Percentiles rank a stretch among this genome's conserved stretches.
Conservation (phyloP, 1,139 yeast species). For the Candida sp. region DNA sequence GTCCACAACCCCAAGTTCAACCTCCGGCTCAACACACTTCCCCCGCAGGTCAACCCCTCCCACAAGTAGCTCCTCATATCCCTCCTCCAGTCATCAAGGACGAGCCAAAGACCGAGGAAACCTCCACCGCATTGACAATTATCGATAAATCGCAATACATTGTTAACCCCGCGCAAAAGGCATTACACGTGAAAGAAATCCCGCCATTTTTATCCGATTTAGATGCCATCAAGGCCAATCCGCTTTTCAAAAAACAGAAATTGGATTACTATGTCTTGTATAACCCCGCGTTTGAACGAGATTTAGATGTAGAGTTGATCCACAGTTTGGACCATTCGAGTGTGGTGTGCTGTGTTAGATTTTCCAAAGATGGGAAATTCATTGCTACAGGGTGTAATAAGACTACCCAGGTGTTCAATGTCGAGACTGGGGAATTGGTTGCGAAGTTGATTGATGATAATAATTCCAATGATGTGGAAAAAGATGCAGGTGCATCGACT, state of each 20-base stretch:
- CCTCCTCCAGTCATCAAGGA: constrained; percentile 7
- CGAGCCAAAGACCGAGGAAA: constrained; percentile 18
- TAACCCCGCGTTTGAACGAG: constrained; percentile 73
- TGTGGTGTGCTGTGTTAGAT: constrained; percentile 95
- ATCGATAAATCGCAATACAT: constrained; percentile 42
- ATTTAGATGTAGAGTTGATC: constrained; percentile 81
- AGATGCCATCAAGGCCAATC: constrained; percentile 75
- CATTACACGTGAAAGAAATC: constrained; percentile 66
- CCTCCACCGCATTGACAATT: constrained; percentile 34
- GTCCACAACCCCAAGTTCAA: no score
- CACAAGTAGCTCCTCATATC: not conserved
- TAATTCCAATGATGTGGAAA: constrained; percentile 30
- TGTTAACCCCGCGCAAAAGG: constrained; percentile 41
- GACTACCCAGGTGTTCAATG: constrained; percentile 92
- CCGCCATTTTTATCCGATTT: constrained; percentile 82
- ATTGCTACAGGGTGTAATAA: constrained; percentile 98
- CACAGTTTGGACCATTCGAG: constrained; percentile 90
- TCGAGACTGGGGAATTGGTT: constrained; percentile 85
- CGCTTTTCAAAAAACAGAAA: constrained; percentile 78
- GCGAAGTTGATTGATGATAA: constrained; percentile 87
- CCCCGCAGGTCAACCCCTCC: constrained; percentile 11
- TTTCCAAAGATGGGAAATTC: constrained; percentile 88
- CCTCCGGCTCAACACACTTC: constrained; percentile 16
- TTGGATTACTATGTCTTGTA: constrained; percentile 87
- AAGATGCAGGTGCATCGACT: constrained; percentile 29